A percentile compares a stretch with the other conserved stretches of the same genome.
Evolutionary conservation across 1,284 basidiomycete species (phyloP).

Genomic region (Ganoderma lucidum): DNA sequence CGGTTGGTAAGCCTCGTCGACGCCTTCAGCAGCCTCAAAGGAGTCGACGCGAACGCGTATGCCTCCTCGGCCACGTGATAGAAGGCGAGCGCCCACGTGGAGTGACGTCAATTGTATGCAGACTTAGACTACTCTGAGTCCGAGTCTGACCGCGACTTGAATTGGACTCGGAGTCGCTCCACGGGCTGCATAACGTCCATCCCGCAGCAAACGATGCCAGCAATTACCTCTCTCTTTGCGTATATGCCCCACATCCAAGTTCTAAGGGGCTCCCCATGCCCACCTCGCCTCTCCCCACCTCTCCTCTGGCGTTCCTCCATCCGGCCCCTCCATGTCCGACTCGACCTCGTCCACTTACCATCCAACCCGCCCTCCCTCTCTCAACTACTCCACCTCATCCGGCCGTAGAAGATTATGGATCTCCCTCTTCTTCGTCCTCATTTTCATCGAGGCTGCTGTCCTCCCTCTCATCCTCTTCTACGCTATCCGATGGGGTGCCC

Average conservation of each 20-base stretch:
- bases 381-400: conserved; percentile 41
- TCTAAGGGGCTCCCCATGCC: not conserved
- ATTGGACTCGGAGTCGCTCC: not conserved
- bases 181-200: not conserved
- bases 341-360: conserved; percentile 22
- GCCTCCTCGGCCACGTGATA: conserved; percentile 19
- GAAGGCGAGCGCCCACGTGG: conserved; percentile 12
- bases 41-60: conserved; percentile 21
- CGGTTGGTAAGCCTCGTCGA: not conserved
- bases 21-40: not conserved
- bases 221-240: not conserved
- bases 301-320: not conserved
- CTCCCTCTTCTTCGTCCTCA: conserved; percentile 39
- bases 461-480: conserved; percentile 46
- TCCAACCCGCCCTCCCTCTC: conserved; percentile 35
- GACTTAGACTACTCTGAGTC: not conserved
- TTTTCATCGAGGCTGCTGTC: conserved; percentile 42
- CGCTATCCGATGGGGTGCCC: conserved; percentile 43
- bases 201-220: not conserved
- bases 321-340: conserved; percentile 21
- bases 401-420: conserved; percentile 37
- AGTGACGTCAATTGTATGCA: not conserved
- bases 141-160: not conserved
- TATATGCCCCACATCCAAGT: not conserved
- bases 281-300: not conserved